Base-by-base conservation (phyloP, 345 rosid genomes). In the Brassica cretica region DNA sequence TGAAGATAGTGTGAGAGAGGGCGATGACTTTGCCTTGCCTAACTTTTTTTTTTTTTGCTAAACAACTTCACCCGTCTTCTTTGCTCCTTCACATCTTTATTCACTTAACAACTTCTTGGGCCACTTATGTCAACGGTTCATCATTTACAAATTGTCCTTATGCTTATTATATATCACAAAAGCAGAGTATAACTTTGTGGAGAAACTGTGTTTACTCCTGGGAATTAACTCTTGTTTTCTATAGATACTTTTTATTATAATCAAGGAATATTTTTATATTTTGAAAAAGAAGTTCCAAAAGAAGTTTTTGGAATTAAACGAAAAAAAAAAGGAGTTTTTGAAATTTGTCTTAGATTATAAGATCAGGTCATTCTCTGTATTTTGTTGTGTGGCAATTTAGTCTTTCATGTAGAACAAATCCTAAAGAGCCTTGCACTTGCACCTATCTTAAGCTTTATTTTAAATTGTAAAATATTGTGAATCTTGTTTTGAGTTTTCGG, bases 11-110 rank as follows among this genome's bases (percentile, higher is more conserved):
- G 70, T 29, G 63, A 69, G 58, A 46, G 69, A 33, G 70, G 2
- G 25, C 59, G 65, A 32, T 14, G 71, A 79, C 82, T 79, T 61
- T 61, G 82, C 66, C 78, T 39, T 19, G 73, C 78, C 78, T 68
- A 79, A 73, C n/a, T n/a, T n/a, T n/a, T n/a, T n/a, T n/a, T n/a
- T n/a, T n/a, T n/a, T n/a, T n/a, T n/a, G n/a, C n/a, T n/a, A n/a
- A n/a, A n/a, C n/a, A n/a, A n/a, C 70, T 73, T 49, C 70, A 73
- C 8, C 78, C 78, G 75, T 24, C 75, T 79, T 74, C 29, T 74
- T 53, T 73, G 82, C 71, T 79, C 82, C 71, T 67, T 62, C 78
- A 68, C 74, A 79, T 53, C 14, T 7, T 37, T 64, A 5, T 62
- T 4, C 12, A 67, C 58, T 67, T 59, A 15, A 59, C 14, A 24